These are phyloP conservation scores for Eucalyptus erythrocorys DNA, from an alignment of 345 rosid species.

Conservation along the genomic window DNA sequence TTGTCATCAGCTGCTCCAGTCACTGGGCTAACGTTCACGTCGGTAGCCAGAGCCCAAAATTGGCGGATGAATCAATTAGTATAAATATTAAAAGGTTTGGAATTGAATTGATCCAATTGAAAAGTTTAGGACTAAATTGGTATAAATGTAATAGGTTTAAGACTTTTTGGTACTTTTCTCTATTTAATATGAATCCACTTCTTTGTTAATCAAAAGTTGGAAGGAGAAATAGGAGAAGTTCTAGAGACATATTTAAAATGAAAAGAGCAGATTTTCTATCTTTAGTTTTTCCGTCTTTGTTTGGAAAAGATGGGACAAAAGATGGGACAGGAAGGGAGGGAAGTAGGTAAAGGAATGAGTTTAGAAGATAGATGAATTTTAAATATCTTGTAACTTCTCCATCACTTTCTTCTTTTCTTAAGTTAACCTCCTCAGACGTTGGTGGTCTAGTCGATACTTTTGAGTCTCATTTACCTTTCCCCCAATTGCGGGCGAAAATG, in stretches of 20 bases:
- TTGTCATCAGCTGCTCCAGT: too few species aligned
- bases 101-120: too few species aligned
- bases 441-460: neutral
- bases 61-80: too few species aligned
- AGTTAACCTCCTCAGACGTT: neutral
- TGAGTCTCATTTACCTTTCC: neutral
- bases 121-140: too few species aligned
- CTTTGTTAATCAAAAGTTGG: neutral
- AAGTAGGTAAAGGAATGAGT: neutral
- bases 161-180: too few species aligned
- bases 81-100: too few species aligned
- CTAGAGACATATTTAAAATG: neutral
- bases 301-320: neutral
- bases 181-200: neutral
- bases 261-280: neutral
- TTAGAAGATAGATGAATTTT: neutral
- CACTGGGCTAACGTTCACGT: too few species aligned
- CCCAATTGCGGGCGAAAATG: neutral
- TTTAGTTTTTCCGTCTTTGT: neutral
- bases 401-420: neutral
- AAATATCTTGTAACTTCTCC: neutral
- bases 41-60: too few species aligned
- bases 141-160: too few species aligned
- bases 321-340: neutral
- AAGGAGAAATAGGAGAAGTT: neutral